A percentile compares a stretch with the other conserved stretches of the same genome.
phyloP scores from a whole-genome alignment of 192 early-diverging fungal genomes.

The Podila epicladia region DNA sequence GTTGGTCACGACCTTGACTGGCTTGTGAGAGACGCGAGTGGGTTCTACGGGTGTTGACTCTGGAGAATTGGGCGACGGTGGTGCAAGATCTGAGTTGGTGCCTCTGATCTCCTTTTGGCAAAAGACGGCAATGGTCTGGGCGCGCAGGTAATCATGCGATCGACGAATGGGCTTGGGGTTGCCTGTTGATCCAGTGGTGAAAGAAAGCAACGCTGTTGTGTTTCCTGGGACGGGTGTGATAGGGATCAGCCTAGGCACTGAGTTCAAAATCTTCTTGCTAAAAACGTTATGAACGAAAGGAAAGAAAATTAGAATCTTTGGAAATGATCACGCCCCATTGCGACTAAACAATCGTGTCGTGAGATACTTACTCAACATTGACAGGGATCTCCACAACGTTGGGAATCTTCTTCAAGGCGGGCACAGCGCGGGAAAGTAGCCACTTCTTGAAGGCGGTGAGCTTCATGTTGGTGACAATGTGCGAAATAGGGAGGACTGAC shows the following conservation, averaged over 20 bases:
- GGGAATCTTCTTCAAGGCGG: constrained; percentile 44
- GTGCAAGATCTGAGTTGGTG: constrained; percentile 4
- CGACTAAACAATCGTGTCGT: too few relatives aligned
- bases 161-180: constrained; percentile 50
- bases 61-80: neutral
- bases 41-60: neutral
- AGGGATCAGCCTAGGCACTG: constrained; percentile 28
- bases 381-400: constrained; percentile 45
- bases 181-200: constrained; percentile 50
- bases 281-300: neutral
- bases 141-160: constrained; percentile 45
- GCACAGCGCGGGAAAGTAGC: constrained; percentile 42
- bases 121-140: constrained; percentile 49
- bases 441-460: constrained; percentile 49
- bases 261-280: constrained; percentile 25
- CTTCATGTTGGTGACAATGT: constrained; percentile 51
- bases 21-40: constrained; percentile 17
- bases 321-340: neutral
- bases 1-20: constrained; percentile 43
- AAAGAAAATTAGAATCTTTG: neutral
- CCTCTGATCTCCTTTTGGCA: constrained; percentile 42
- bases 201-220: constrained; percentile 40
- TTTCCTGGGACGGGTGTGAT: constrained; percentile 33
- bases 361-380: constrained; percentile 35
- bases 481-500: constrained; percentile 42